Base-by-base conservation (phyloP, 176 grass and related monocot genomes). In the Hordeum marinum region DNA sequence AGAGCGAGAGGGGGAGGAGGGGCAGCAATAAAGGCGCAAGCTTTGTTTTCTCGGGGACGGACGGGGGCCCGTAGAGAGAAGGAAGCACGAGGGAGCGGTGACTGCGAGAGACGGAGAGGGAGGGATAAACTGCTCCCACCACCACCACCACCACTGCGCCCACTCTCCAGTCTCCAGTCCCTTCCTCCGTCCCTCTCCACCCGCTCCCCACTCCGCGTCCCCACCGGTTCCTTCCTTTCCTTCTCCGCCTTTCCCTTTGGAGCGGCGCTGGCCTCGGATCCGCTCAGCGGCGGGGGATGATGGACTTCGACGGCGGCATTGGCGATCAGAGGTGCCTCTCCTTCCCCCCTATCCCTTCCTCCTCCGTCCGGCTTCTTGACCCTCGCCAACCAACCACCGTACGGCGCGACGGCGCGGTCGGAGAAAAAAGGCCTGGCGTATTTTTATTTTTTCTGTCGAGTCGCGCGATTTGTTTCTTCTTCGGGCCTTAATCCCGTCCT, bases 301-400 rank as follows among this genome's bases (percentile, higher is more conserved):
- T 94, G 89, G 92, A 91, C 43, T 94, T 91, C 63, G 87, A 85
- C 63, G 84, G 75, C 55, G 79, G 68, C 89, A 87, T 82, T 87
- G 77, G 66, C 68, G 87, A 85, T 81, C 74, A 87, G 77, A 84
- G 88, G 92, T 94, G 77, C 59, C 86, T 63, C 79, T 72, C 52
- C 14, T 1, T 18, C 1, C 48, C 15, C 18, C 48, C 45, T 15
- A 77, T 32, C 36, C 17, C 31, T 59, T 24, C 39, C 11, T 23
- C 20, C 35, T 37, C 39, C 23, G n/a, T 15, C 40, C 36, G 14
- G 9, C 42, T 42, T 41, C 37, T 84, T 62, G 3, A 17, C 34
- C 32, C 55, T 68, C 48, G 39, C 27, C 0, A 25, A 41, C 57
- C 37, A 7, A 41, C 57, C 37, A 7, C 11, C 74, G 50, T 82